These are phyloP conservation scores for Hypoxylon sp. DNA, from an alignment of 2,329 filamentous ascomycete genomes.

Conservation along the genomic window DNA sequence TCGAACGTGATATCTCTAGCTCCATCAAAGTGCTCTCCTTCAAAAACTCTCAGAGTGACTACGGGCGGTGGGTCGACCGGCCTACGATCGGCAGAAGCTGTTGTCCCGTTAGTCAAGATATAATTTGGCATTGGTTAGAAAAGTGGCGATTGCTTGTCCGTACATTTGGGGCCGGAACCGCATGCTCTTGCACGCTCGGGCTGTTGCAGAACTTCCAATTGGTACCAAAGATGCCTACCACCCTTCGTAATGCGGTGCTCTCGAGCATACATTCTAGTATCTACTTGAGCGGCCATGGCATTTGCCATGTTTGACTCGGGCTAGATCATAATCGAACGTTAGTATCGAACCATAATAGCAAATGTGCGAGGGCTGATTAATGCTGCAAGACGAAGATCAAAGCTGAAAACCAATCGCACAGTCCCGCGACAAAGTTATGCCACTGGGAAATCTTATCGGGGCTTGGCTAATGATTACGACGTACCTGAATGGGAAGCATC, in stretches of 20 bases:
- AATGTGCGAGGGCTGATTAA: conserved; percentile 4
- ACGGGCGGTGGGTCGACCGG: conserved; percentile 96
- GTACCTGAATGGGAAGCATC: conserved; percentile 52
- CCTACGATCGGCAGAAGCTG: conserved; percentile 87
- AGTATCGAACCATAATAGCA: conserved; percentile 17
- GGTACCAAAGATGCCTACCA: conserved; percentile 84
- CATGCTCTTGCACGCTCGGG: conserved; percentile 95
- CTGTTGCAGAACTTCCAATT: conserved; percentile 90
- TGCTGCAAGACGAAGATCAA: not conserved
- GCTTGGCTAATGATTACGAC: conserved; percentile 31
- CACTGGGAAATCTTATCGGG: conserved; percentile 17
- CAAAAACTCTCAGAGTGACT: conserved; percentile 88
- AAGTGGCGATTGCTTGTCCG: conserved; percentile 26
- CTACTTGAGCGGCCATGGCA: conserved; percentile 46
- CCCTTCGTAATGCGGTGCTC: conserved; percentile 75
- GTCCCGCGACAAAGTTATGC: conserved; percentile 6
- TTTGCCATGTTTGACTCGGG: conserved; percentile 49
- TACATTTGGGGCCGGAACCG: conserved; percentile 95
- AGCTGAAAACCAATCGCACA: conserved; percentile 18
- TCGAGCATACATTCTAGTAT: conserved; percentile 43
- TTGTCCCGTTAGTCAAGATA: conserved; percentile 32
- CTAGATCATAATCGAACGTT: conserved; percentile 42
- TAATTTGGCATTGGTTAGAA: conserved; percentile 28
- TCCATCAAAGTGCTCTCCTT: conserved; percentile 74
- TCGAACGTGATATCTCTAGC: conserved; percentile 85